Percentiles rank a stretch among this genome's conserved stretches.
Conservation (phyloP, 208 protist species). For the Tritrichomonas musculus region DNA sequence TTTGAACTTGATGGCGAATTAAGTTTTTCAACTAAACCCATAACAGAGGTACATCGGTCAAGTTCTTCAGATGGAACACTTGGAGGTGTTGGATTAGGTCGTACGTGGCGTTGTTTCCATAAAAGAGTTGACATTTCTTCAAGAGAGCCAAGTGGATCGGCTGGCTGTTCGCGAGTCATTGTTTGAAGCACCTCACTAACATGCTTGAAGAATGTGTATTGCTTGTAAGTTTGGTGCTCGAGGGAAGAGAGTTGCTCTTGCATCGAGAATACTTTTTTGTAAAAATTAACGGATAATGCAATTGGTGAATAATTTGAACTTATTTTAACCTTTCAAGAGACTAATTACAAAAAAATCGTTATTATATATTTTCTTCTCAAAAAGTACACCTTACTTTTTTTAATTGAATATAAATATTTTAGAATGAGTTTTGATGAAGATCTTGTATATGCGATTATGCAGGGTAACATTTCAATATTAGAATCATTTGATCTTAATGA, state of each 20-base stretch:
- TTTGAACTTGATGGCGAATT: background rate
- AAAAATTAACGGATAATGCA: no score
- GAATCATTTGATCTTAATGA: background rate
- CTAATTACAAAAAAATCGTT: no score
- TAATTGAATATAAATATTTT: background rate
- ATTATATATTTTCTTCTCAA: no score
- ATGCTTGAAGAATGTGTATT: background rate
- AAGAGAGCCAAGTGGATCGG: background rate
- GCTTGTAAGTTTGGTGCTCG: background rate
- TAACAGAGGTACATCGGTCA: background rate
- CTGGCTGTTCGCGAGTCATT: background rate
- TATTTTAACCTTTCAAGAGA: no score
- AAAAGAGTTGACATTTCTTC: background rate
- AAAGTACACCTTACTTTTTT: no score
- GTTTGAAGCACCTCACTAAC: background rate
- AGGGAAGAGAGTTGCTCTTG: background rate
- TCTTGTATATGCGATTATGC: background rate
- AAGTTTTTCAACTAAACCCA: background rate
- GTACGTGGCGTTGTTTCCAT: background rate
- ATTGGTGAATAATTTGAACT: no score
- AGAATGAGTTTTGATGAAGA: conserved; percentile 20
- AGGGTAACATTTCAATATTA: background rate
- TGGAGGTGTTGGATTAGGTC: background rate
- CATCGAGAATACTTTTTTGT: no score
- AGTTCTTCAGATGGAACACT: background rate